Evolutionary conservation across 106 monocot species (phyloP), one percentile per base, ranked within the genome.

Genomic region (Apostasia ramifera): DNA sequence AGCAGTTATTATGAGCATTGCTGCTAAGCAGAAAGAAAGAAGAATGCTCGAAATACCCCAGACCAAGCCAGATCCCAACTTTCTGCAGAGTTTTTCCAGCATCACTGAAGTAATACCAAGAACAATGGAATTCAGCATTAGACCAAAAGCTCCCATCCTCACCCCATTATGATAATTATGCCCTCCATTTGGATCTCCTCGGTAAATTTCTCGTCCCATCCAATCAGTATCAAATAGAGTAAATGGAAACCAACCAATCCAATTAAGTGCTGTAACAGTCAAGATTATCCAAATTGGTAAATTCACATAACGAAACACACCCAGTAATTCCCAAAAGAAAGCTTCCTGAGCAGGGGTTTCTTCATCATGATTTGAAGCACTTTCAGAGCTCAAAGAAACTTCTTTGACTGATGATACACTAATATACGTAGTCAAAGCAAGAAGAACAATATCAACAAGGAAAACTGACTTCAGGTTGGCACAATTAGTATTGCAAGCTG

Each of bases 131-230:
- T 99, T 92, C 64, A 93, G 62, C 93, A 99, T 87, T 61, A 99
- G 76, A 43, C 90, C 93, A 74, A 88, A 83, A 57, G 93, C 70
- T 52, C 93, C 93, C 88, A 99, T 93, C 60, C 87, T 78, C 56
- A 90, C 93, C 60, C 98, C 93, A 71, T 64, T 47, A 45, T 99
- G 87, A 76, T 99, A 93, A 63, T 46, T 72, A 45, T 66, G 42
- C 45, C 84, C 93, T 65, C 53, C 62, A 57, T 85, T 81, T 50
- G 98, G 98, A n/a, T 85, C 66, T 68, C 98, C 93, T 78, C 73
- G 77, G 42, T 88, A 99, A 44, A 99, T 85, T 58, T 99, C 98
- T 48, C 90, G 79, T 9, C 98, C 98, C 86, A 99, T 90, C 93
- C 93, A 99, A 78, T 99, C 98, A 50, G 93, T 99, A 51, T 99